Evolutionary conservation across 2,329 filamentous ascomycete genomes (phyloP).

Genomic region (Tolypocladium nubicola): DNA sequence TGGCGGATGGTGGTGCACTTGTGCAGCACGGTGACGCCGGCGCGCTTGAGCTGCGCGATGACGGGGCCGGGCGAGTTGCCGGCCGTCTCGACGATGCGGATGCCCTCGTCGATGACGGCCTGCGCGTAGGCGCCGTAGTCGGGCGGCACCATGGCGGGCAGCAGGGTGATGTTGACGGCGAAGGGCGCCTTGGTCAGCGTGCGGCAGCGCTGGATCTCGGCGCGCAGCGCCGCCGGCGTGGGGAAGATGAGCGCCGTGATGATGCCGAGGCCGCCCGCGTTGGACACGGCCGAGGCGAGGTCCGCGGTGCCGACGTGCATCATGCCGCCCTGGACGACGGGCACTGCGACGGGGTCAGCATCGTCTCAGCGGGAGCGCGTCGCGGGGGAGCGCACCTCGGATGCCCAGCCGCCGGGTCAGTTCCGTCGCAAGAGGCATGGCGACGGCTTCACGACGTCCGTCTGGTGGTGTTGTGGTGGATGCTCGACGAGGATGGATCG

Average conservation of each 20-base stretch:
- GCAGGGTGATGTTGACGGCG: constrained; percentile 88
- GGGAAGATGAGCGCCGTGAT: constrained; percentile 88
- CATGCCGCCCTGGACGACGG: constrained; percentile 80
- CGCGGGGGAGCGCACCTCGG: constrained; percentile 20
- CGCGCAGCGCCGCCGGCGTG: constrained; percentile 79
- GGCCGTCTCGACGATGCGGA: constrained; percentile 86
- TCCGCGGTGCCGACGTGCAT: constrained; percentile 78
- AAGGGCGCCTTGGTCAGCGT: constrained; percentile 72
- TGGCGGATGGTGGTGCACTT: constrained; percentile 97
- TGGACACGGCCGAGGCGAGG: constrained; percentile 64
- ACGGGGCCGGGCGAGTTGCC: constrained; percentile 83
- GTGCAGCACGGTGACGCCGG: constrained; percentile 72
- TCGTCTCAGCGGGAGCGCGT: background rate
- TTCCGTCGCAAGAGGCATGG: constrained; percentile 48
- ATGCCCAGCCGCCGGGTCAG: constrained; percentile 49
- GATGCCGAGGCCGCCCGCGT: constrained; percentile 74
- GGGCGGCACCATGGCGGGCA: constrained; percentile 80
- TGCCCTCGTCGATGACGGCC: constrained; percentile 85
- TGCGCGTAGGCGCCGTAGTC: constrained; percentile 89
- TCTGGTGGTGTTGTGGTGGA: background rate
- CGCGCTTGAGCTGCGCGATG: constrained; percentile 77
- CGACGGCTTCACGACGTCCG: background rate
- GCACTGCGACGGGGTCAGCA: constrained; percentile 38
- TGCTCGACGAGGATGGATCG: background rate
- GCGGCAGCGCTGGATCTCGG: constrained; percentile 82